phyloP scores from a whole-genome alignment of 176 grass and related monocot genomes.

The Raddia guianensis region DNA sequence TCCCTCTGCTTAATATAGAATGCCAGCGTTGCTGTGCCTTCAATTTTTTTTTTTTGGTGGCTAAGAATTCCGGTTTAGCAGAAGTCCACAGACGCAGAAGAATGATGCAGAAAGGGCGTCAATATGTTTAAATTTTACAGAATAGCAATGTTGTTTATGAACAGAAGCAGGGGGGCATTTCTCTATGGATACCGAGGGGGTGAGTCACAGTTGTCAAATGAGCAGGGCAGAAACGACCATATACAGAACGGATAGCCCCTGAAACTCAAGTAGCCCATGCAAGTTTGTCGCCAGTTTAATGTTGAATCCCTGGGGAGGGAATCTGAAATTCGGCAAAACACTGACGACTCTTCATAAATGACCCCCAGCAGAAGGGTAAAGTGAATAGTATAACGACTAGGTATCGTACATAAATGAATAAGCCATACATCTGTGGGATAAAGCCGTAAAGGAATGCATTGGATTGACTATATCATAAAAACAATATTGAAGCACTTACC shows the following conservation, averaged over 20 bases:
- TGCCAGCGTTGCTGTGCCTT: too few relatives aligned
- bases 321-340: slow-evolving; percentile 34
- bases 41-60: too few relatives aligned
- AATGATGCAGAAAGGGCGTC: neutral
- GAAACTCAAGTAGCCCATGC: slow-evolving; percentile 17
- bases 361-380: neutral
- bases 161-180: neutral
- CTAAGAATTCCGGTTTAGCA: neutral
- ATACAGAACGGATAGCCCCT: neutral
- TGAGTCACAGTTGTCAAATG: neutral
- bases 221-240: neutral
- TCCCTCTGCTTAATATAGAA: too few relatives aligned
- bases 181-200: slow-evolving; percentile 1
- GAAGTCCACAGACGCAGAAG: neutral
- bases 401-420: neutral
- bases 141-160: neutral
- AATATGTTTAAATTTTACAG: neutral
- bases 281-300: neutral
- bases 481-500: neutral
- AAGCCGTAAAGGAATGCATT: neutral
- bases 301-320: neutral
- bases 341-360: neutral
- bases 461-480: neutral
- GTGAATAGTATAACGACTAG: neutral
- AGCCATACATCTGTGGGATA: neutral